Percentiles rank a stretch among this genome's conserved stretches.
phyloP scores from a whole-genome alignment of 768 basidiomycete species.

The Suillus americanus region DNA sequence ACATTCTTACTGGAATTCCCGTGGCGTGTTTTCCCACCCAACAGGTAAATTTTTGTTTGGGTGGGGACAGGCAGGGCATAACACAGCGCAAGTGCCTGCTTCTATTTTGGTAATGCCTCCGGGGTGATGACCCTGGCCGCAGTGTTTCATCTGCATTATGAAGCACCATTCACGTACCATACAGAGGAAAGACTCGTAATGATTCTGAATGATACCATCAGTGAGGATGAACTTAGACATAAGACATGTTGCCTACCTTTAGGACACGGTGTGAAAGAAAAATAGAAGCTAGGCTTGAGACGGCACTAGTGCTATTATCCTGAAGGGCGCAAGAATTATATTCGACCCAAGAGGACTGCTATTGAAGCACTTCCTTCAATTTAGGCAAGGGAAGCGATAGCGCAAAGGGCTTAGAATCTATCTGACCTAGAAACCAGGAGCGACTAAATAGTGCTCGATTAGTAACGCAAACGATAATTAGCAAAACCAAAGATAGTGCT shows the following conservation, averaged over 20 bases:
- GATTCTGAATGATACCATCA: neutral
- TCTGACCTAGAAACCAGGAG: too few species aligned
- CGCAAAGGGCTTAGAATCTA: too few species aligned
- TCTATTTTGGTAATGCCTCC: neutral
- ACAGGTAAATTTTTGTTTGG: constrained; percentile 7
- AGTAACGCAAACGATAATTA: too few species aligned
- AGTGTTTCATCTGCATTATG: neutral
- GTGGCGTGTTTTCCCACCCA: neutral
- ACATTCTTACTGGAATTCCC: neutral
- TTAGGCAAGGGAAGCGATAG: too few species aligned
- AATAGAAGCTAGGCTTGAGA: too few species aligned
- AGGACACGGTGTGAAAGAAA: constrained; percentile 7
- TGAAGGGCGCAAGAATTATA: too few species aligned
- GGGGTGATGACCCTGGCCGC: neutral
- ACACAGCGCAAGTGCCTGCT: neutral
- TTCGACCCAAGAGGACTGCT: too few species aligned
- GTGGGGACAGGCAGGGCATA: constrained; percentile 10
- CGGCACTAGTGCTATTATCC: too few species aligned
- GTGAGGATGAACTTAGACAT: too few species aligned
- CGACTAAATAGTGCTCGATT: too few species aligned
- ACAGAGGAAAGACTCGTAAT: neutral
- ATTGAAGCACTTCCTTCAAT: too few species aligned
- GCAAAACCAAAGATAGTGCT: too few species aligned
- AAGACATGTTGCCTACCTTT: constrained; percentile 1
- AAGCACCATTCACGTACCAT: neutral